Evolutionary conservation across 192 early-diverging fungal genomes (phyloP).

Genomic region (Backusella luteola): DNA sequence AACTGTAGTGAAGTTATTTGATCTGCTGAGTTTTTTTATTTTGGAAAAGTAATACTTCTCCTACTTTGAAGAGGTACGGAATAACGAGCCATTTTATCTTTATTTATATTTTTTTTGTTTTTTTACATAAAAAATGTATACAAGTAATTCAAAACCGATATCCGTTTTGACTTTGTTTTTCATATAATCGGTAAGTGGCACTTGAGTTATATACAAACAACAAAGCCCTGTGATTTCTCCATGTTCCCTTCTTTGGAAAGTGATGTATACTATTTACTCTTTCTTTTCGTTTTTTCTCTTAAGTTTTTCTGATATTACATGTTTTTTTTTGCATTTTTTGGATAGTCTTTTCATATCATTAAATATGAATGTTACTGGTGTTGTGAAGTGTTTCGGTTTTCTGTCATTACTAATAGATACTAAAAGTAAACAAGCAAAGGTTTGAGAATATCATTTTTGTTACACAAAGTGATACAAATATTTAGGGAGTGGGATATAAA

Average conservation of each 20-base stretch:
- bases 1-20: neutral
- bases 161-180: neutral
- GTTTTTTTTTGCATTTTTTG: neutral
- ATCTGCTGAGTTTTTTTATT: neutral
- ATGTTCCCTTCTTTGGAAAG: neutral
- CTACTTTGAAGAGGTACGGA: too few relatives aligned
- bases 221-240: neutral
- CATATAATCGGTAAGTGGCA: constrained; percentile 1
- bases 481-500: neutral
- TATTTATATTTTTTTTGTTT: too few relatives aligned
- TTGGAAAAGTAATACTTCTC: too few relatives aligned
- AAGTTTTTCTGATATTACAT: neutral
- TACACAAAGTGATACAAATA: neutral
- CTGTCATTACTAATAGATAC: constrained; percentile 4
- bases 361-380: neutral
- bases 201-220: neutral
- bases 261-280: neutral
- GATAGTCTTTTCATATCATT: neutral
- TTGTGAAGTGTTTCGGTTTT: neutral
- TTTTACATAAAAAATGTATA: too few relatives aligned
- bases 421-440: neutral
- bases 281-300: neutral
- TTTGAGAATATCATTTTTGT: neutral
- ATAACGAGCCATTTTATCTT: too few relatives aligned
- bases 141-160: neutral